Conservation (phyloP, 257 asterid genomes). For the Nicotiana tomentosiformis region DNA sequence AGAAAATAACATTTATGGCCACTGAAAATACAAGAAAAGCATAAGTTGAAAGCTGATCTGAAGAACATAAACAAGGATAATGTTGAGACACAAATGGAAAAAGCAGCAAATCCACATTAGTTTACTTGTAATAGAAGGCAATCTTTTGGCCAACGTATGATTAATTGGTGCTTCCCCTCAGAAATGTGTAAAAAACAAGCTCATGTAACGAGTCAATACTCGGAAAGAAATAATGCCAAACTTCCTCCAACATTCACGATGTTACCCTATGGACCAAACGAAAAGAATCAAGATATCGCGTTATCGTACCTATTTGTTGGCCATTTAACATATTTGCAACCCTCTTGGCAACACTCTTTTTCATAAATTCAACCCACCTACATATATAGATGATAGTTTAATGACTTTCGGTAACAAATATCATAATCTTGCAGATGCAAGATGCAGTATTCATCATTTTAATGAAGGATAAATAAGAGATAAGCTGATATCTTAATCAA, state of each 20-base stretch:
- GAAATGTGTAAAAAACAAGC: neutral
- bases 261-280: neutral
- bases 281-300: neutral
- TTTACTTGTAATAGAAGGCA: neutral
- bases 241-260: neutral
- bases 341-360: constrained; percentile 82
- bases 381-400: constrained; percentile 9
- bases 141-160: neutral
- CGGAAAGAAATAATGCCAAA: neutral
- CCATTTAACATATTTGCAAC: constrained; percentile 78
- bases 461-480: neutral
- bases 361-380: constrained; percentile 89
- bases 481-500: neutral
- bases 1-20: neutral
- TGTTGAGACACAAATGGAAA: neutral
- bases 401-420: neutral
- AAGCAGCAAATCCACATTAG: neutral
- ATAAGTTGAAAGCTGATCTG: neutral
- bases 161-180: neutral
- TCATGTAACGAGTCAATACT: neutral
- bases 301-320: constrained; percentile 57
- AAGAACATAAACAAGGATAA: neutral
- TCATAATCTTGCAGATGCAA: neutral
- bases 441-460: neutral
- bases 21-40: neutral